Percentiles rank a stretch among this genome's conserved stretches.
Conservation (phyloP, 2,329 filamentous ascomycete genomes). For the Epichloe typhina region DNA sequence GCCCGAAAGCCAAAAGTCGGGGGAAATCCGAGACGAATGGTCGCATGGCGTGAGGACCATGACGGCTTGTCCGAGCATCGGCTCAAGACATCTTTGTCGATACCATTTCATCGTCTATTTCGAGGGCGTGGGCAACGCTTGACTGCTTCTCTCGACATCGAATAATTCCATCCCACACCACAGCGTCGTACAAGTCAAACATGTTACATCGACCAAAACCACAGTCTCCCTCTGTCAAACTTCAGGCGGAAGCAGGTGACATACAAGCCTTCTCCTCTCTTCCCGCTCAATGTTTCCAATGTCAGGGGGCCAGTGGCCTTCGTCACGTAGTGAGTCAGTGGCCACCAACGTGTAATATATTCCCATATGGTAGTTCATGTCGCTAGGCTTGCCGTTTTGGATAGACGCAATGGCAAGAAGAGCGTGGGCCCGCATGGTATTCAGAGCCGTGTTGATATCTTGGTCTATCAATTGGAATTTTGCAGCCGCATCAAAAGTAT, state of each 20-base stretch:
- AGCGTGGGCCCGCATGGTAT: conserved; percentile 18
- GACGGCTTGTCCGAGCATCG: no score
- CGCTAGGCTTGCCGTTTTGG: conserved; percentile 34
- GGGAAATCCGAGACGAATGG: no score
- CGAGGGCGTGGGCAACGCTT: conserved; percentile 12
- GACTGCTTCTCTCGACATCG: conserved; percentile 13
- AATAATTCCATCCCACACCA: conserved; percentile 29
- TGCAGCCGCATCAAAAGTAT: conserved; percentile 12
- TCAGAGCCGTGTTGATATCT: conserved; percentile 3
- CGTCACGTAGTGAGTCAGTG: conserved; percentile 38
- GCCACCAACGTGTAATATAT: conserved; percentile 34
- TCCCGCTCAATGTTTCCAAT: conserved; percentile 32
- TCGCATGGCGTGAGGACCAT: no score
- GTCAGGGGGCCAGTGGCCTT: conserved; percentile 35
- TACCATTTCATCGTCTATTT: conserved; percentile 30
- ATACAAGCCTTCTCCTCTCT: conserved; percentile 31
- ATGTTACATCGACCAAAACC: conserved; percentile 44
- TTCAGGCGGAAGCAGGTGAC: neutral
- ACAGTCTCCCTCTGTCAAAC: neutral
- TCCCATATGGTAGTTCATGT: conserved; percentile 37
- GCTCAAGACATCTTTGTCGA: neutral
- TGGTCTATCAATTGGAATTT: conserved; percentile 7
- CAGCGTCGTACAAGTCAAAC: conserved; percentile 38
- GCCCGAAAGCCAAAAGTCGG: no score
- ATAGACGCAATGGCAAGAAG: conserved; percentile 36